phyloP scores from a whole-genome alignment of 148 eudicot species.

The Arbutus unedo region DNA sequence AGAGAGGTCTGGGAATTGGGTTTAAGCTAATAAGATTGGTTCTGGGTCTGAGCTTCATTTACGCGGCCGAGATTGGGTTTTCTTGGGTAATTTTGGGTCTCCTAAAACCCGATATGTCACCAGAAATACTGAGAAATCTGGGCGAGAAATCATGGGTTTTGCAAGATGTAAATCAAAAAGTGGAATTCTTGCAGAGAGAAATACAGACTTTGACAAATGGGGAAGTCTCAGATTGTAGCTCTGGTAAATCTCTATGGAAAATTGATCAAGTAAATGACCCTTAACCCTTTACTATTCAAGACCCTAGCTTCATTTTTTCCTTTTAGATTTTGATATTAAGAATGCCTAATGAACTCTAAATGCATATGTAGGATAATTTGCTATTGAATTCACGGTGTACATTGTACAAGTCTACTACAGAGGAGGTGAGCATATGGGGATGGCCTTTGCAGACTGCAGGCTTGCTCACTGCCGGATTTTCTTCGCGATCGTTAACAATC shows the following conservation, averaged over 20 bases:
- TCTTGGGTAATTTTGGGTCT: slow-evolving; percentile 34
- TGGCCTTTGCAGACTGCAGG: slow-evolving; percentile 84
- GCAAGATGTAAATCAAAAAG: slow-evolving; percentile 35
- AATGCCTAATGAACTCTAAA: not conserved
- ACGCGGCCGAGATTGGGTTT: slow-evolving; percentile 45
- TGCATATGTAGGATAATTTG: slow-evolving; percentile 48
- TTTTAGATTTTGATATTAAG: not conserved
- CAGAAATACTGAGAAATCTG: slow-evolving; percentile 30
- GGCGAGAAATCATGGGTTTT: slow-evolving; percentile 30
- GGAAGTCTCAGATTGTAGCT: slow-evolving; percentile 34
- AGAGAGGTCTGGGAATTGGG: slow-evolving; percentile 29
- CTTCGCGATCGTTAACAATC: slow-evolving; percentile 47
- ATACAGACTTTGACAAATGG: slow-evolving; percentile 33
- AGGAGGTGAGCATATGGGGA: slow-evolving; percentile 71
- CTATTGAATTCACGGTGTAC: slow-evolving; percentile 48
- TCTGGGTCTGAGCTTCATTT: slow-evolving; percentile 26
- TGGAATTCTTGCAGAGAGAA: slow-evolving; percentile 40
- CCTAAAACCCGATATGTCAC: slow-evolving; percentile 40
- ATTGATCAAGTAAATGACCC: slow-evolving; percentile 45
- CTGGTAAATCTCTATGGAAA: slow-evolving; percentile 47
- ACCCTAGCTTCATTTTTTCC: not conserved
- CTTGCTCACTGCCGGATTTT: slow-evolving; percentile 57
- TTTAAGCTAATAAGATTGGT: slow-evolving; percentile 28
- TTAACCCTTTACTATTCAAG: not conserved
- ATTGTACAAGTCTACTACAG: slow-evolving; percentile 46